These are phyloP conservation scores for Alternaria triticina DNA, from an alignment of 2,329 filamentous ascomycete species.

Conservation along the genomic window DNA sequence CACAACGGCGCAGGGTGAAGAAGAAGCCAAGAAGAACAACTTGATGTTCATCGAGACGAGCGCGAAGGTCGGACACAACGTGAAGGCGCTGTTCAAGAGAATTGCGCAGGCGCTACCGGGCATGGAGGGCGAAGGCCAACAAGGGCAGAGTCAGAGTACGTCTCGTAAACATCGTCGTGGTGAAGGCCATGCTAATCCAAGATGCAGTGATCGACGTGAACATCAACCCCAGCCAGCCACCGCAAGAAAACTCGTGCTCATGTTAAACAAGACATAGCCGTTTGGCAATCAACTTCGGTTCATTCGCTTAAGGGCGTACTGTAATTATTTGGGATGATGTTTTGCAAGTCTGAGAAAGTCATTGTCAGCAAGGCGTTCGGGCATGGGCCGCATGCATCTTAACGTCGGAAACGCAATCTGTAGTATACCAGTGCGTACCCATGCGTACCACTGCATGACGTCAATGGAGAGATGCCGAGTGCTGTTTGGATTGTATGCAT, in stretches of 20 bases:
- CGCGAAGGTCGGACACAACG: slow-evolving; percentile 96
- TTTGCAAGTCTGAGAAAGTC: slow-evolving; percentile 30
- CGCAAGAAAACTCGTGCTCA: slow-evolving; percentile 61
- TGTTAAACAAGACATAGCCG: slow-evolving; percentile 32
- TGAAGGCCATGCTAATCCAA: slow-evolving; percentile 13
- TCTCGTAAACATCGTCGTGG: slow-evolving; percentile 27
- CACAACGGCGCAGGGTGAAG: slow-evolving; percentile 93
- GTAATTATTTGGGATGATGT: slow-evolving; percentile 43
- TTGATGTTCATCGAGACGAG: slow-evolving; percentile 99
- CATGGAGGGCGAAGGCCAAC: slow-evolving; percentile 90
- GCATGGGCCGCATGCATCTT: slow-evolving; percentile 24
- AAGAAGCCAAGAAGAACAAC: slow-evolving; percentile 97
- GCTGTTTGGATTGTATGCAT: slow-evolving; percentile 25
- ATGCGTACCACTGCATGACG: slow-evolving; percentile 24
- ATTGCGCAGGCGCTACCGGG: slow-evolving; percentile 97
- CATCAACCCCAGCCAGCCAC: slow-evolving; percentile 72
- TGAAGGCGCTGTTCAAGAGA: slow-evolving; percentile 95
- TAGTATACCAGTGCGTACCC: slow-evolving; percentile 42
- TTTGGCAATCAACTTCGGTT: slow-evolving; percentile 17
- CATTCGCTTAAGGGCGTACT: slow-evolving; percentile 37
- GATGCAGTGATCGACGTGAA: slow-evolving; percentile 87
- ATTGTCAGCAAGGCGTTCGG: slow-evolving; percentile 51
- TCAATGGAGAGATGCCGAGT: slow-evolving; percentile 19
- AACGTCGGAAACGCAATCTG: slow-evolving; percentile 33
- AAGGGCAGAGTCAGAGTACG: slow-evolving; percentile 81